A percentile compares a stretch with the other conserved stretches of the same genome.
phyloP scores from a whole-genome alignment of 1,284 basidiomycete species.

The Fomitopsis pinicola region DNA sequence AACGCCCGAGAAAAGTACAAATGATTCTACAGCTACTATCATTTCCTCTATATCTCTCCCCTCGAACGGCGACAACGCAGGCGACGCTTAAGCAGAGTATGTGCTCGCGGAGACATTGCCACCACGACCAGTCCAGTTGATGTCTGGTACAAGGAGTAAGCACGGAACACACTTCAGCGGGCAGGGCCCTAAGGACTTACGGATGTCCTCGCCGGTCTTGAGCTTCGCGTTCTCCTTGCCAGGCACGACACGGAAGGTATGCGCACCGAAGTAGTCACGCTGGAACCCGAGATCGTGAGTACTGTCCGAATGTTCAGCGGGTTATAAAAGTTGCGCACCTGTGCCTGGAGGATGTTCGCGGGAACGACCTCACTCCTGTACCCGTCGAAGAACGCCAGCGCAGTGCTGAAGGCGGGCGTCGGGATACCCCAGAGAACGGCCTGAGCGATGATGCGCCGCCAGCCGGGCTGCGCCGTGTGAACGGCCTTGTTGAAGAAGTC shows the following conservation, averaged over 20 bases:
- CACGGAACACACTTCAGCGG: conserved; percentile 2
- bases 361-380: conserved; percentile 91
- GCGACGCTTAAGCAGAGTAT: conserved; percentile 74
- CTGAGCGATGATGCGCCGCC: conserved; percentile 97
- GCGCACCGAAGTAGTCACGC: conserved; percentile 92
- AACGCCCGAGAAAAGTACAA: conserved; percentile 5
- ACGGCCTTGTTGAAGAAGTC: conserved; percentile 98
- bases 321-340: conserved; percentile 40
- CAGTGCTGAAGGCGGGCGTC: conserved; percentile 93
- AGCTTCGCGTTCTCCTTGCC: conserved; percentile 85
- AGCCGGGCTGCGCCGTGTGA: conserved; percentile 94
- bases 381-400: conserved; percentile 98
- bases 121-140: conserved; percentile 93
- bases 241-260: conserved; percentile 90
- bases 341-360: conserved; percentile 93
- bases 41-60: background rate
- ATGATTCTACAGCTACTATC: conserved; percentile 2
- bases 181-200: conserved; percentile 42
- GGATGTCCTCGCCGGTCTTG: conserved; percentile 82
- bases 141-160: conserved; percentile 41
- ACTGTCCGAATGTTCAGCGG: conserved; percentile 15
- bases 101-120: conserved; percentile 90
- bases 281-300: conserved; percentile 37
- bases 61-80: background rate
- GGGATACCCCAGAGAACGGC: conserved; percentile 98